phyloP scores from a whole-genome alignment of 345 rosid genomes.

The Eucalyptus camaldulensis region DNA sequence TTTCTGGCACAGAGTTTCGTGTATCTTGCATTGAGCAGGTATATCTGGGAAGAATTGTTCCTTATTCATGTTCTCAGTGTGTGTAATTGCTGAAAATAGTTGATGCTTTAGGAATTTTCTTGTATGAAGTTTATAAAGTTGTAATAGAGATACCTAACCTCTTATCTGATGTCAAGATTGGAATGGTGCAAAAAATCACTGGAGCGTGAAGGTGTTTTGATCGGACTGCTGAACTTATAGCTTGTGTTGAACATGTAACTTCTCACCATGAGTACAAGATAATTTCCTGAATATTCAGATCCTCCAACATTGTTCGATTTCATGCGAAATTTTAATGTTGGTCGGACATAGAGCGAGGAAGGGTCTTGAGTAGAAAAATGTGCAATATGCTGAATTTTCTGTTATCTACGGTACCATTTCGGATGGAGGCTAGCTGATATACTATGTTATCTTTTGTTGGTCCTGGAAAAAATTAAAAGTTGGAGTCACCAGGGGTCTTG shows the following conservation, averaged over 20 bases:
- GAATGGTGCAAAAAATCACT: background rate
- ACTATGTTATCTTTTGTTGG: background rate
- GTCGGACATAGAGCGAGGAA: background rate
- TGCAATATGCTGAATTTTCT: background rate
- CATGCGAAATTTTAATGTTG: background rate
- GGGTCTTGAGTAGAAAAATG: background rate
- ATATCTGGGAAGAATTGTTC: background rate
- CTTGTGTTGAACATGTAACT: background rate
- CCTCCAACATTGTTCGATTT: background rate
- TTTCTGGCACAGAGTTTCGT: conserved; percentile 57
- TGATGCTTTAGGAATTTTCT: background rate
- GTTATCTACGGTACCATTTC: background rate
- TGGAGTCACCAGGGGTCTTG: background rate
- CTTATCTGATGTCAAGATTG: background rate
- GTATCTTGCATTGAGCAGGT: conserved; percentile 92
- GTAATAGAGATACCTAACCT: background rate
- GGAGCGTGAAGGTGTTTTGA: background rate
- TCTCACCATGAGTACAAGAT: background rate
- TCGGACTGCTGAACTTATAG: background rate
- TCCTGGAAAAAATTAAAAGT: background rate
- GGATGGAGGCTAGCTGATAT: background rate
- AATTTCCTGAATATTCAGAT: background rate
- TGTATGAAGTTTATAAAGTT: background rate
- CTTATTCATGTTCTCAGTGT: background rate
- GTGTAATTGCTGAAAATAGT: background rate